A percentile compares a stretch with the other conserved stretches of the same genome.
These are phyloP conservation scores for Diutina scorzettiae DNA, from an alignment of 1,139 yeast species.

Conservation along the genomic window DNA sequence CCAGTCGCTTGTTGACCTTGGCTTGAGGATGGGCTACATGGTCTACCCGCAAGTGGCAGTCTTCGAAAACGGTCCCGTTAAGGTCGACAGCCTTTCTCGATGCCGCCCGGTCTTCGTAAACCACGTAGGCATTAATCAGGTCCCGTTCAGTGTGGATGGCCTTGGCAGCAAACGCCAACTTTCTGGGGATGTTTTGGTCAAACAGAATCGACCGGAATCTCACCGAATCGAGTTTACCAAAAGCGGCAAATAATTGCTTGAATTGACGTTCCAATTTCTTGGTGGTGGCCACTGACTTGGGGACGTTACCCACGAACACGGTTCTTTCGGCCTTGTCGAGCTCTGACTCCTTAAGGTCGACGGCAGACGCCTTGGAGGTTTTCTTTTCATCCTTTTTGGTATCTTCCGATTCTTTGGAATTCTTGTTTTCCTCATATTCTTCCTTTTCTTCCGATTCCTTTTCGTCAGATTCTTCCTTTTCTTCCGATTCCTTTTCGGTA, in stretches of 20 bases:
- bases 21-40: conserved; percentile 84
- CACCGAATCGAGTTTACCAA: conserved; percentile 58
- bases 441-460: conserved; percentile 10
- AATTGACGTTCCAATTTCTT: conserved; percentile 52
- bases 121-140: conserved; percentile 81
- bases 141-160: conserved; percentile 69
- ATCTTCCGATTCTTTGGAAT: conserved; percentile 6
- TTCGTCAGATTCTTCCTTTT: conserved; percentile 14
- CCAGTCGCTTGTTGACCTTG: conserved; percentile 71
- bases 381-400: conserved; percentile 8
- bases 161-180: conserved; percentile 79
- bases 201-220: conserved; percentile 91
- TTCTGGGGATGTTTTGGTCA: conserved; percentile 79
- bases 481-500: conserved; percentile 10
- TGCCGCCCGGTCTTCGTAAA: conserved; percentile 42
- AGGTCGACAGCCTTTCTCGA: conserved; percentile 43
- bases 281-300: conserved; percentile 43
- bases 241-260: conserved; percentile 44
- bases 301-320: conserved; percentile 80
- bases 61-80: conserved; percentile 59
- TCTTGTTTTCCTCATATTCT: conserved; percentile 7
- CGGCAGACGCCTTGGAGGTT: conserved; percentile 21
- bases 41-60: conserved; percentile 80
- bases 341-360: conserved; percentile 54
- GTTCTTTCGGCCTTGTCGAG: conserved; percentile 81